phyloP scores from a whole-genome alignment of 2,329 filamentous ascomycete genomes.

The Fusarium secorum region DNA sequence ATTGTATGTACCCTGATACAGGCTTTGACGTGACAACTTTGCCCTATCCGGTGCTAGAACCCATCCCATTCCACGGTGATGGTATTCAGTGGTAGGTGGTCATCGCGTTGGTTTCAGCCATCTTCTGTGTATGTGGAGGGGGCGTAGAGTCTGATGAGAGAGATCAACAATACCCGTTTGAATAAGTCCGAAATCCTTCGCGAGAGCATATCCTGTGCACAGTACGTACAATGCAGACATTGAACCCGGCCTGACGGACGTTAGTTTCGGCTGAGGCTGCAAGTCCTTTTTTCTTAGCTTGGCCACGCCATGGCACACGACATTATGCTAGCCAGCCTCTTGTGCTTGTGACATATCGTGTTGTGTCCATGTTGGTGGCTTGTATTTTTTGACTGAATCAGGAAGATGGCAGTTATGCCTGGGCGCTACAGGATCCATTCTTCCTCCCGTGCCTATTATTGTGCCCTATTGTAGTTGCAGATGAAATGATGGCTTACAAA shows the following conservation, averaged over 20 bases:
- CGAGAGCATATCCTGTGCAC: not conserved
- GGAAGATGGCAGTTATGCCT: not conserved
- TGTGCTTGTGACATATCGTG: slow-evolving; percentile 12
- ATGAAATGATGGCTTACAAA: slow-evolving; percentile 35
- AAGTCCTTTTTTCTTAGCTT: not conserved
- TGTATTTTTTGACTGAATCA: not conserved
- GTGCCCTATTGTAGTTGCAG: slow-evolving; percentile 15
- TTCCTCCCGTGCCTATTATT: slow-evolving; percentile 3
- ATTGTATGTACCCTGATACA: not conserved
- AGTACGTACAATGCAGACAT: not conserved
- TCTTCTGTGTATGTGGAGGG: slow-evolving; percentile 6
- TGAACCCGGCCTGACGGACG: not conserved
- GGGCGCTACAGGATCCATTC: not conserved
- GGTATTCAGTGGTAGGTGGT: slow-evolving; percentile 26
- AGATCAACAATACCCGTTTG: not conserved
- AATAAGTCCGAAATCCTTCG: slow-evolving; percentile 4
- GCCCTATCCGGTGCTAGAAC: slow-evolving; percentile 31
- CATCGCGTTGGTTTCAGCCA: slow-evolving; percentile 28
- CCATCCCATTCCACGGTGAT: slow-evolving; percentile 35
- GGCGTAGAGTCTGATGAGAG: not conserved
- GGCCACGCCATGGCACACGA: slow-evolving; percentile 7
- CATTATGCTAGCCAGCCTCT: not conserved
- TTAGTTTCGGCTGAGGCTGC: slow-evolving; percentile 14
- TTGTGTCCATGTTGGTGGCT: slow-evolving; percentile 11
- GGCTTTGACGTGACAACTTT: not conserved